Base-by-base conservation (phyloP, 2,329 filamentous ascomycete species). In the Pseudogymnoascus sp. region DNA sequence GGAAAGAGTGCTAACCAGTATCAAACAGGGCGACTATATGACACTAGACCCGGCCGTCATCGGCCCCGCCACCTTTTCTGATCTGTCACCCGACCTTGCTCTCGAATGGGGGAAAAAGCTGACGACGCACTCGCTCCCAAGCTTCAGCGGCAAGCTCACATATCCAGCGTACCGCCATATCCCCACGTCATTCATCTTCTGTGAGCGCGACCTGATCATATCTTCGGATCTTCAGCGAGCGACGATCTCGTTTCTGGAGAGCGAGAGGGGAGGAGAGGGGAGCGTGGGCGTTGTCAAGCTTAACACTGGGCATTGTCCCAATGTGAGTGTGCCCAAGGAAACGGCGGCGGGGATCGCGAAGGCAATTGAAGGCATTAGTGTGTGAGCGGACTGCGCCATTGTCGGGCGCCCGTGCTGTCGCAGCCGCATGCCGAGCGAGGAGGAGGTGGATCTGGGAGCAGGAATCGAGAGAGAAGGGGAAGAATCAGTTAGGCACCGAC, bases 141-240 rank as follows among this genome's bases (percentile, higher is more conserved):
- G 47, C 47, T 56, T 33, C 47, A 56, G 25, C 25, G 47, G 47
- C 25, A 12, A 56, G 47, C 25, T 33, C 25, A 56, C 47, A 33
- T 56, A 56, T 56, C 47, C 47, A 28, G 47, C 47, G 5, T 56
- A 56, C n/a, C 47, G 47, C 47, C 25, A 56, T 8, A 56, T 56
- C 25, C 47, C 47, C 4, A 56, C 47, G n/a, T 56, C 47, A 3
- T 56, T 56, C 47, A 56, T 56, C 25, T 31, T 56, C 25, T 56
- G 47, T 1, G 47, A 56, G 25, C 14, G 25, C 1, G 47, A 56
- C 25, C 47, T 31, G 8, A 18, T 56, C 8, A 11, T 56, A 14
- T 31, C n/a, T 7, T 25, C 47, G 25, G 47, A 56, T 56, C 4
- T 56, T 31, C 47, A 56, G n/a, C 47, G n/a, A 11, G n/a, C 25